phyloP scores from a whole-genome alignment of 495 filamentous ascomycete species.

The Aspergillus leporis region DNA sequence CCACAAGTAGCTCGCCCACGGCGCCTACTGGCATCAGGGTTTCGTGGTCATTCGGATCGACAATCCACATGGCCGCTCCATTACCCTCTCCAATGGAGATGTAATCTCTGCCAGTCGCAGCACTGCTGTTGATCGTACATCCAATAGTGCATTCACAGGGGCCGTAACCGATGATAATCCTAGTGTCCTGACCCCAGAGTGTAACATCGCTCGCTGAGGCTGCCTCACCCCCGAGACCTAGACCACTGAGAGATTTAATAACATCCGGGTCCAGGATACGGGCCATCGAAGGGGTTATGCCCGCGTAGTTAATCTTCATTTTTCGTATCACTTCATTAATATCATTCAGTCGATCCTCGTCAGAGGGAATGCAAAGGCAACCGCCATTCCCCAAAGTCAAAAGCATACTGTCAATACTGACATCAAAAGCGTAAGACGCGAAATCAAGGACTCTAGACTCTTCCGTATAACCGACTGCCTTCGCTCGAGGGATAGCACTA shows the following conservation, averaged over 20 bases:
- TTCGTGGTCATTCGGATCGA: constrained; percentile 47
- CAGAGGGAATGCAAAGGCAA: constrained; percentile 52
- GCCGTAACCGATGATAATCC: constrained; percentile 53
- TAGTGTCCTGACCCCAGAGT: constrained; percentile 38
- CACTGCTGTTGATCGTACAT: constrained; percentile 46
- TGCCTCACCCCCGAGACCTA: constrained; percentile 55
- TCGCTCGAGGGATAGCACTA: constrained; percentile 36
- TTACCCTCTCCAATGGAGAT: constrained; percentile 41
- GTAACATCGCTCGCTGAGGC: constrained; percentile 39
- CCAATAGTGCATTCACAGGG: constrained; percentile 51
- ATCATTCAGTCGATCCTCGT: constrained; percentile 51
- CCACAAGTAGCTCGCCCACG: constrained; percentile 55
- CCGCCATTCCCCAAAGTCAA: constrained; percentile 45
- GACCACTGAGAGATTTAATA: constrained; percentile 45
- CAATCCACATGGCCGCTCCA: constrained; percentile 47
- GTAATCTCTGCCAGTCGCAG: constrained; percentile 40
- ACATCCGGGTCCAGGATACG: constrained; percentile 42
- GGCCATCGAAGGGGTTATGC: constrained; percentile 53
- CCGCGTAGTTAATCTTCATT: constrained; percentile 46
- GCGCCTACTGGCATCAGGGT: constrained; percentile 49
- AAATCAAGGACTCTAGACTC: constrained; percentile 45
- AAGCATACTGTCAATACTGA: constrained; percentile 48
- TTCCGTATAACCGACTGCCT: constrained; percentile 36
- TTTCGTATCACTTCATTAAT: constrained; percentile 46
- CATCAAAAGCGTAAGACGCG: constrained; percentile 50